Evolutionary conservation across 306 rosid species (phyloP), one percentile per base, ranked within the genome.

Genomic region (Begonia masoniana): DNA sequence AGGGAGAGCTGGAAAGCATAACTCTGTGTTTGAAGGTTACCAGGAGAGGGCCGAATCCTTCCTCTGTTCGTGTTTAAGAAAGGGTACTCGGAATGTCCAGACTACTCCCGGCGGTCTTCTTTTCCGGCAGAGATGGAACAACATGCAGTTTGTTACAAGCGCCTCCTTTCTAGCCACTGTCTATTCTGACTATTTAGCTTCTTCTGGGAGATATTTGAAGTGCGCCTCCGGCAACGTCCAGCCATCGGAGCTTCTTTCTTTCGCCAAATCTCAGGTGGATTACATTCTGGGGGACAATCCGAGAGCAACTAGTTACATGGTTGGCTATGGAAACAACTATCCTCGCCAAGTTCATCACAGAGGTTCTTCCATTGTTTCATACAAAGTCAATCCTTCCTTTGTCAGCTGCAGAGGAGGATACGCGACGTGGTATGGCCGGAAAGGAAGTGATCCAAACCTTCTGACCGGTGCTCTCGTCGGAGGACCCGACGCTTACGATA

Each of bases 271-370:
- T 55, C 97, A 89, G 87, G 87, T 83, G 71, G 99, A 91, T 45
- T 91, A 91, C 77, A 73, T 91, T 75, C 86, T 91, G 15, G 99
- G 99, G 17, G 94, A 91, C 76, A 91, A 91, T 61, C 99, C 99
- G 2, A 81, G 99, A 65, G 99, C 94, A 1, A 91, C 99, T 1
- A 91, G 99, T 54, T 91, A 91, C 71, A 83, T 91, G 96, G 94
- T 91, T 19, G 99, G 99, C 8, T 91, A 85, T 66, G 99, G 99
- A 68, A 70, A 65, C 78, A 91, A 87, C 79, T 86, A 60, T 69
- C 99, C 99, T 9, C 76, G 74, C 36, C 89, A 87, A 62, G 81
- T 81, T 69, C 99, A 91, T 80, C 99, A 91, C 78, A 55, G 99
- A 60, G 99, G 75, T 53, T 83, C 96, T 23, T 91, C 99, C 21